Percentiles rank a stretch among this genome's conserved stretches.
These are phyloP conservation scores for Fusarium irregulare DNA, from an alignment of 2,329 filamentous ascomycete species.

Conservation along the genomic window DNA sequence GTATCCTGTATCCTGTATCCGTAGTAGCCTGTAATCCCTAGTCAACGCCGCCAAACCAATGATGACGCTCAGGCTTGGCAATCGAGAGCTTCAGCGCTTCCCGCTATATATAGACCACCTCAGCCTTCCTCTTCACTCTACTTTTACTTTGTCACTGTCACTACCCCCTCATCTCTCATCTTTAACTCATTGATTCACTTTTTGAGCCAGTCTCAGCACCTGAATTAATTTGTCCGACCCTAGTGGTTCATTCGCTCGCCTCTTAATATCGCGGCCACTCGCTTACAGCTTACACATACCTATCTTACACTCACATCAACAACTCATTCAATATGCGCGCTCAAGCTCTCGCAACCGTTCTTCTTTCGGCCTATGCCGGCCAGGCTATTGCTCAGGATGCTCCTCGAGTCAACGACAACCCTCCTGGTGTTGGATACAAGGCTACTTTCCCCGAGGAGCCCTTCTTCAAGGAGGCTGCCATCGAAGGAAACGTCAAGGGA, in stretches of 20 bases:
- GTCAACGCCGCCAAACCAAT: slow-evolving; percentile 22
- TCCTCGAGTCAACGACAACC: slow-evolving; percentile 65
- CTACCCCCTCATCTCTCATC: neutral
- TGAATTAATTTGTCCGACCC: slow-evolving; percentile 14
- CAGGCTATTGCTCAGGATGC: slow-evolving; percentile 58
- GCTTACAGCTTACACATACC: slow-evolving; percentile 15
- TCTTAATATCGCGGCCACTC: slow-evolving; percentile 10
- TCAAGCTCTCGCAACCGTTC: slow-evolving; percentile 39
- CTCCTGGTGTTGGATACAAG: slow-evolving; percentile 62
- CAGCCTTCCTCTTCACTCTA: slow-evolving; percentile 11
- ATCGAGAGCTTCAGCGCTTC: slow-evolving; percentile 24
- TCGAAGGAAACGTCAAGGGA: slow-evolving; percentile 66
- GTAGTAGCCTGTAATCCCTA: neutral
- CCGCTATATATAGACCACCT: slow-evolving; percentile 32
- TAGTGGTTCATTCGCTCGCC: slow-evolving; percentile 30
- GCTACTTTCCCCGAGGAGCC: slow-evolving; percentile 66
- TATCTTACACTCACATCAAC: neutral
- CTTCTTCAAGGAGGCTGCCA: slow-evolving; percentile 61
- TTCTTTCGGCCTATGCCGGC: slow-evolving; percentile 47
- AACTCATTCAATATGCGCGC: slow-evolving; percentile 37
- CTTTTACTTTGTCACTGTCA: slow-evolving; percentile 13
- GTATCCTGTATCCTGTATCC: neutral
- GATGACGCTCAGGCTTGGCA: slow-evolving; percentile 22
- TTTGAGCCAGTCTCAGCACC: slow-evolving; percentile 28
- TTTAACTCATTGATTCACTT: slow-evolving; percentile 25